Evolutionary conservation across 768 basidiomycete genomes (phyloP).

Genomic region (Lactifluus piperatus): DNA sequence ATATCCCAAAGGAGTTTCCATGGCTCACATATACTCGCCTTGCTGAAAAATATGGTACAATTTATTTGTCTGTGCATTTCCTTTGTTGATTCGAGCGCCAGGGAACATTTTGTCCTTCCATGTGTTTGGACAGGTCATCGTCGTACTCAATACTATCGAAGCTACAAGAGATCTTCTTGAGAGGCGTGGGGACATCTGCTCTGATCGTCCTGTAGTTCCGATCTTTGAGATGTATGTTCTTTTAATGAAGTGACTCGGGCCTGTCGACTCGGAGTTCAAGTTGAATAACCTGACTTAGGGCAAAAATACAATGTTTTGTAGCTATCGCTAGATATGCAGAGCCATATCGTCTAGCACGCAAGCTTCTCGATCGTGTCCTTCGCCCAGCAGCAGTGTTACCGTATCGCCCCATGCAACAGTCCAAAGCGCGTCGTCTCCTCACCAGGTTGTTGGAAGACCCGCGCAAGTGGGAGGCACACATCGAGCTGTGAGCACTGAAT

Average conservation of each 20-base stretch:
- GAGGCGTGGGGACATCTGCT: slow-evolving; percentile 34
- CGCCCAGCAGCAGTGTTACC: background rate
- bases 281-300: background rate
- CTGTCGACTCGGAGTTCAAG: too few species aligned
- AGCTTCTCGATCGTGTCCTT: background rate
- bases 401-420: background rate
- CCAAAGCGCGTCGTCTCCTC: background rate
- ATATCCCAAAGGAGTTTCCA: background rate
- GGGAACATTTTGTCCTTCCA: slow-evolving; percentile 19
- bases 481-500: background rate
- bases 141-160: slow-evolving; percentile 40
- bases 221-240: slow-evolving; percentile 5
- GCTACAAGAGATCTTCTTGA: slow-evolving; percentile 43
- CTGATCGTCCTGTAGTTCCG: background rate
- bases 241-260: background rate
- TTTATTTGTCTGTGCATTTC: too few species aligned
- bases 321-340: background rate
- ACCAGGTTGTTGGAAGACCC: background rate
- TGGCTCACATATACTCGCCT: background rate
- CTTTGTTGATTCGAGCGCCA: background rate
- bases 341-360: background rate
- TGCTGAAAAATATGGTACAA: background rate
- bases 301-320: background rate
- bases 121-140: slow-evolving; percentile 37
- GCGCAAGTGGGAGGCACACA: background rate